phyloP scores from a whole-genome alignment of 345 rosid species.

The Pugionium cornutum region DNA sequence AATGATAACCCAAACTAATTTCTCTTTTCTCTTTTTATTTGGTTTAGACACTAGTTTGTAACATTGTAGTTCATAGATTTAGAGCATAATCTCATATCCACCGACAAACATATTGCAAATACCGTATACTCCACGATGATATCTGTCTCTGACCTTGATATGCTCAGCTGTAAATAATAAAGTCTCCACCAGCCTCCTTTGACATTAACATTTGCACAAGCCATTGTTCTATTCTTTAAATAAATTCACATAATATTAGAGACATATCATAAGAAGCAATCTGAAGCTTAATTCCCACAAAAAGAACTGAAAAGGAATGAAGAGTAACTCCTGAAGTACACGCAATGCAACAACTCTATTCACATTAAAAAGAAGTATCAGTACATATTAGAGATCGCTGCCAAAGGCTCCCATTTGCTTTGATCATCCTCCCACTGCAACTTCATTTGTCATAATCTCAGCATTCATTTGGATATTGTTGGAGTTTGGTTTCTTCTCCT shows the following conservation, averaged over 20 bases:
- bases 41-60: no score
- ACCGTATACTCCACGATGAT: not conserved
- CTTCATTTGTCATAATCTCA: constrained; percentile 58
- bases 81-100: not conserved
- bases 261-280: constrained; percentile 33
- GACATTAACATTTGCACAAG: constrained; percentile 12
- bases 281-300: constrained; percentile 19
- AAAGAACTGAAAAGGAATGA: constrained; percentile 16
- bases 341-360: constrained; percentile 25
- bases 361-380: constrained; percentile 19
- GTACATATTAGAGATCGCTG: constrained; percentile 14
- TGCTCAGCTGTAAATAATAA: not conserved
- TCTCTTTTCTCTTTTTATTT: not conserved
- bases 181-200: constrained; percentile 9
- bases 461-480: constrained; percentile 46
- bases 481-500: constrained; percentile 39
- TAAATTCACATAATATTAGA: constrained; percentile 10
- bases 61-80: no score
- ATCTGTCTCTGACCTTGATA: constrained; percentile 2
- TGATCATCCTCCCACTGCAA: constrained; percentile 64
- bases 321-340: constrained; percentile 31
- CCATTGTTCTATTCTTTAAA: constrained; percentile 1
- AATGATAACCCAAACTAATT: no score
- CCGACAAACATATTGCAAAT: not conserved
- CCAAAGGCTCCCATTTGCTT: constrained; percentile 15